Base-by-base conservation (phyloP, 345 rosid species). In the Litchi chinensis region DNA sequence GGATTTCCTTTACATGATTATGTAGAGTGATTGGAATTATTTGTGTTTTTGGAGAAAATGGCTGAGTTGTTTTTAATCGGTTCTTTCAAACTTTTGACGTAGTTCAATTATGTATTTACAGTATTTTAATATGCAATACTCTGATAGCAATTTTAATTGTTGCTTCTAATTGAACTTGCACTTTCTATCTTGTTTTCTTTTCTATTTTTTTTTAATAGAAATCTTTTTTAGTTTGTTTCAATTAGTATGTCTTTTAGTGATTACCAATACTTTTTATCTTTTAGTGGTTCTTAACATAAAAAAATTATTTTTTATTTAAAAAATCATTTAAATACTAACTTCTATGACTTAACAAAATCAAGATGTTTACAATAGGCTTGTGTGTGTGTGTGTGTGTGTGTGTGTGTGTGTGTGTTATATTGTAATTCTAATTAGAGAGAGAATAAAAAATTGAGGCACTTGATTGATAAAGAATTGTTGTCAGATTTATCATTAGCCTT, bases 401-500 rank as follows among this genome's bases (percentile, higher is more conserved):
- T 15, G 50, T 44, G 10, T 41, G 44, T 41, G 44, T 41, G 44
- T 8, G 9, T 10, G 57, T 54, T 22, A 60, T 18, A 60, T 7
- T 60, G 11, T n/a, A 60, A 60, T 9, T 60, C 19, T 21, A 28
- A 60, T 9, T 9, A 19, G 65, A 60, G 12, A 18, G 24, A 5
- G 28, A 26, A 26, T 26, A 57, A 57, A 57, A 9, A 54, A 19
- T 21, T 28, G 6, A 28, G 6, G n/a, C 40, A 63, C 52, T 18
- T 69, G 46, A 43, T 18, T 74, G 16, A 56, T 43, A 28, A 50
- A 52, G 32, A 50, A 71, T 62, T 73, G 54, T 68, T 65, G 76
- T 59, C 26, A 21, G 46, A 52, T 39, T 71, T 21, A 46, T 60
- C 22, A 70, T 72, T 80, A 21, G 68, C 28, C 57, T 68, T 76